Base-by-base conservation (phyloP, 768 basidiomycete species). In the Phlegmacium glaucopus region DNA sequence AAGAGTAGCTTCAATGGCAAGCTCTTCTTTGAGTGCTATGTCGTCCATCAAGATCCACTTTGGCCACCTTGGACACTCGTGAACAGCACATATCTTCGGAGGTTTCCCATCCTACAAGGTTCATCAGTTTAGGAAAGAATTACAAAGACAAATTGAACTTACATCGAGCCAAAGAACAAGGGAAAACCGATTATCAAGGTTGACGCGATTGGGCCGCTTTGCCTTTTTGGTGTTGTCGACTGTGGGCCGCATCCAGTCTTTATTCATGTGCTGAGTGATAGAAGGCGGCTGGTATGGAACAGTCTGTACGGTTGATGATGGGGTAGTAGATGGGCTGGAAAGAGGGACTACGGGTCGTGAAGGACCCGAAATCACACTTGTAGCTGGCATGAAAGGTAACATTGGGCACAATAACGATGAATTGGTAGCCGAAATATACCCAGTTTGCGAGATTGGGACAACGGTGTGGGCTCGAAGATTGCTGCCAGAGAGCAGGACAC, bases 161-260 rank as follows among this genome's bases (percentile, higher is more conserved):
- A 46, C 45, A 13, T 26, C 12, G 12, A 12, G 15, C 45, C 45
- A 46, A n/a, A 46, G 38, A 8, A 46, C 36, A 18, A 46, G 35
- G 9, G 6, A 22, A 27, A 46, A 46, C 11, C n/a, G 12, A 26
- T 46, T 46, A 17, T 46, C 44, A 9, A 42, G 42, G 27, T 42
- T 29, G 16, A 25, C 17, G 11, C 27, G n/a, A n/a, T n/a, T 42
- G 11, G n/a, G 10, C 8, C 27, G n/a, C 22, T 36, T 39, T 9
- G 45, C 17, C 27, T 38, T 46, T n/a, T 46, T 46, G 16, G 45
- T 46, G 13, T 22, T 17, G 35, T 46, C 45, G 5, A 18, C 36
- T 4, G 16, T 25, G 1, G 34, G 45, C 36, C 45, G 22, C 45
- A 46, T 46, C 45, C 45, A 46, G 25, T 46, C 36, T 12, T 46